Evolutionary conservation across 2,329 filamentous ascomycete species (phyloP), one percentile per base, ranked within the genome.

Genomic region (Colletotrichum musae): DNA sequence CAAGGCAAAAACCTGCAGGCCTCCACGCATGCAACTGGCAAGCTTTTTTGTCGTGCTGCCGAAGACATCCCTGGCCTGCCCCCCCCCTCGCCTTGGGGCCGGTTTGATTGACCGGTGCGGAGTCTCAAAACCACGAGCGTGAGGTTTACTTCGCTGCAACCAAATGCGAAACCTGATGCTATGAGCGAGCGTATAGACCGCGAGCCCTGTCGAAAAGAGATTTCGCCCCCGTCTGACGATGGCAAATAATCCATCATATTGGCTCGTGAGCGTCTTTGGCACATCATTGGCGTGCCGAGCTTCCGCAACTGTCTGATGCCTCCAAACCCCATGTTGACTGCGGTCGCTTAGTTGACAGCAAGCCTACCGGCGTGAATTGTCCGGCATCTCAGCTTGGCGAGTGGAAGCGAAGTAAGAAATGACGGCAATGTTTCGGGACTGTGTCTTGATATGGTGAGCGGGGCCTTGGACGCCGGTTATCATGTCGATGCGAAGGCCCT

Each of bases 21-120:
- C 48, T 26, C 12, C 41, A 47, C 7, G 41, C 41, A 64, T 41
- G 52, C 18, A 18, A 45, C 26, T 12, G 47, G 36, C 45, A 57
- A 64, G 36, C 26, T 61, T n/a, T 41, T 41, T 36, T 41, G 28
- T n/a, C 21, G 6, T 26, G 3, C 13, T 32, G 26, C 48, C 18
- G 18, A 13, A 24, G 10, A 21, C 28, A 28, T 36, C 26, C 32
- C 28, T 15, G 57, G 18, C 26, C 21, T n/a, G 39, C 50, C 48
- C 26, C 50, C 48, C 26, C 48, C 41, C 28, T 43, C 26, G 9
- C 15, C 26, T 6, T 2, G 18, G 28, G 10, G 13, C 54, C 13
- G 10, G 53, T 50, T 64, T 58, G 47, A 48, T 48, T 68, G 53
- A 68, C 65, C 65, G 65, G 59, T 68, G 60, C 65, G 53, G 65